Base-by-base conservation (phyloP, 371 early-diverging fungal species). In the Haplosporangium sp. region DNA sequence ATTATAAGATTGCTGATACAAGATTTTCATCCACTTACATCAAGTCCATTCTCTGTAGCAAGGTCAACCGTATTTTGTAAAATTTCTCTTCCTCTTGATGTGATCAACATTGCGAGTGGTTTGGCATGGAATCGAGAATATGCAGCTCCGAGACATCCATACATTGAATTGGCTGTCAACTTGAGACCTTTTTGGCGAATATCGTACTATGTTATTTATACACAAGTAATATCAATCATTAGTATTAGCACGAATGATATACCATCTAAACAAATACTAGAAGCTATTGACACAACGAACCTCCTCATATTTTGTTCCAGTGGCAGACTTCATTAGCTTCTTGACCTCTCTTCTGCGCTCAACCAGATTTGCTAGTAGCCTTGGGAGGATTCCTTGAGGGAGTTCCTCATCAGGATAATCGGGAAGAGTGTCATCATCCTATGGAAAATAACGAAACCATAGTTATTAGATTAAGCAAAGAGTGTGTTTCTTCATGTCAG, bases 141-240 rank as follows among this genome's bases (percentile, higher is more conserved):
- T 1, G 93, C 82, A 72, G 94, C 98, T 45, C 99, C 99, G 52
- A 99, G 88, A 89, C 99, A 99, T 27, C 99, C 99, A 84, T 99
- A 99, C 96, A 99, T 99, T 75, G 94, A 94, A 87, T 99, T 99
- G 59, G 99, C 99, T 1, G 99, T 99, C 47, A 99, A 86, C 81
- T 99, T 99, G 34, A 99, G 90, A 47, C 99, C 99, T 72, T 92
- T 92, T 83, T 99, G 99, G 40, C 99, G 92, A 81, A 98, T 96
- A 75, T 99, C 92, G 60, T 93, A 91, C 90, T 94, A 7, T 27
- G 27, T 27, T 27, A 45, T 13, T 50, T 50, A 50, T n/a, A 48
- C 50, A 19, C 50, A 50, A n/a, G 15, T 3, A 50, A 50, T 27
- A 27, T 27, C 27, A 27, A 27, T 27, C 27, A 27, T 27, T 27